Evolutionary conservation across 805 yeast species (phyloP).

Genomic region (Candida schatavii): DNA sequence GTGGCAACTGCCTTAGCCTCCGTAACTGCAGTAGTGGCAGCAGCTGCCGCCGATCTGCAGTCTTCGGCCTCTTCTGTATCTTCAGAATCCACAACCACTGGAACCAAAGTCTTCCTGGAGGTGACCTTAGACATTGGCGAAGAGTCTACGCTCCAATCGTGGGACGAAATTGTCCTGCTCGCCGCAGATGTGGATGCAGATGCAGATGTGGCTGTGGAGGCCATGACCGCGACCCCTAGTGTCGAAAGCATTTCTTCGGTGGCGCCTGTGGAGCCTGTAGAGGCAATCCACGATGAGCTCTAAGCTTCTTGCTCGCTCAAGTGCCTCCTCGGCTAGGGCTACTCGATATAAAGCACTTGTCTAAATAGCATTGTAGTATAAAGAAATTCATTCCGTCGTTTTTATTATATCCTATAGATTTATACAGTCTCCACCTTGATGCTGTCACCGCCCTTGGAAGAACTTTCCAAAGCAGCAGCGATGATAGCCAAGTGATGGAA

Average conservation of each 20-base stretch:
- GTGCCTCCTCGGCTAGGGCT: too few relatives aligned
- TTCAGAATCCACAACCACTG: not conserved
- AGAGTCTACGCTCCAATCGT: not conserved
- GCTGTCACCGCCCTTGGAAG: conserved; percentile 49
- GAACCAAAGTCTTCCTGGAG: conserved; percentile 1
- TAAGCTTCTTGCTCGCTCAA: too few relatives aligned
- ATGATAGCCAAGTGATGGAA: conserved; percentile 92
- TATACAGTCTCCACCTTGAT: conserved; percentile 40
- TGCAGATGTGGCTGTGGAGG: too few relatives aligned
- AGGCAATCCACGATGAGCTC: too few relatives aligned
- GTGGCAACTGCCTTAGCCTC: conserved; percentile 2
- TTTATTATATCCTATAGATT: not conserved
- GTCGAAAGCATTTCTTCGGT: too few relatives aligned
- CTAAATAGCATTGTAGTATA: too few relatives aligned
- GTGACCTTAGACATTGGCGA: conserved; percentile 9
- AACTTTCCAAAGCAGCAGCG: conserved; percentile 79
- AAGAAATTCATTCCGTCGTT: too few relatives aligned
- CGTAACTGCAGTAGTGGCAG: not conserved
- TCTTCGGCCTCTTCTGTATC: not conserved
- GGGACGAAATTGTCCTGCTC: conserved; percentile 5
- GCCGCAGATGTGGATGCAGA: conserved; percentile 1
- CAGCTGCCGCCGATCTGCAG: not conserved
- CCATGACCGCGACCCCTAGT: too few relatives aligned
- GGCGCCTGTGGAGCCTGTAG: too few relatives aligned
- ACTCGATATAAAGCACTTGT: too few relatives aligned